These are phyloP conservation scores for Calonectria pauciramosa DNA, from an alignment of 2,329 filamentous ascomycete genomes.

Conservation along the genomic window DNA sequence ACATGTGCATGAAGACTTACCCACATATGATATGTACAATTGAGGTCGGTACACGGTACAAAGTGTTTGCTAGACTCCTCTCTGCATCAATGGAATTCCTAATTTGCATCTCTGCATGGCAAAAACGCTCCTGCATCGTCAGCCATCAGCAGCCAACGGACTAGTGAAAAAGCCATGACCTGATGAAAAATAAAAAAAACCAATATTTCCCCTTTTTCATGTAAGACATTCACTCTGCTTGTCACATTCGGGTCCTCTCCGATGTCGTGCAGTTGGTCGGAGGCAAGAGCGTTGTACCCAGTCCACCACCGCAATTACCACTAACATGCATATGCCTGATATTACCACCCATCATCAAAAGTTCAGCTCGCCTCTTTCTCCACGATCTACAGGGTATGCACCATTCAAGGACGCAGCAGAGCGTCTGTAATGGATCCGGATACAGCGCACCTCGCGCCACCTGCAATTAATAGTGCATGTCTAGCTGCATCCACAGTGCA, in stretches of 20 bases:
- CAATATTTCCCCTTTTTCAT: neutral
- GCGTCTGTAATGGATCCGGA: neutral
- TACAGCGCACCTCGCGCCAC: neutral
- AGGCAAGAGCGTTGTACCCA: neutral
- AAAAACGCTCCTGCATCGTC: neutral
- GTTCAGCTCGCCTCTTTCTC: neutral
- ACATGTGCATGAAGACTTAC: neutral
- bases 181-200: neutral
- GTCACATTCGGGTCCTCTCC: neutral
- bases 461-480: neutral
- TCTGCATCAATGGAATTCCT: neutral
- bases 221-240: neutral
- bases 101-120: neutral
- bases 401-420: neutral
- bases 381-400: neutral
- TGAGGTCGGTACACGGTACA: neutral
- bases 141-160: neutral
- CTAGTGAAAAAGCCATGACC: neutral
- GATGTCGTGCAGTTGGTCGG: neutral
- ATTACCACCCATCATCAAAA: conserved; percentile 2
- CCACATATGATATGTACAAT: neutral
- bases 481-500: neutral
- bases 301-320: conserved; percentile 1
- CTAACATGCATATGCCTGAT: conserved; percentile 7
- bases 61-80: neutral